Conservation (phyloP, 768 basidiomycete genomes). For the Leucocoprinus leucothites region DNA sequence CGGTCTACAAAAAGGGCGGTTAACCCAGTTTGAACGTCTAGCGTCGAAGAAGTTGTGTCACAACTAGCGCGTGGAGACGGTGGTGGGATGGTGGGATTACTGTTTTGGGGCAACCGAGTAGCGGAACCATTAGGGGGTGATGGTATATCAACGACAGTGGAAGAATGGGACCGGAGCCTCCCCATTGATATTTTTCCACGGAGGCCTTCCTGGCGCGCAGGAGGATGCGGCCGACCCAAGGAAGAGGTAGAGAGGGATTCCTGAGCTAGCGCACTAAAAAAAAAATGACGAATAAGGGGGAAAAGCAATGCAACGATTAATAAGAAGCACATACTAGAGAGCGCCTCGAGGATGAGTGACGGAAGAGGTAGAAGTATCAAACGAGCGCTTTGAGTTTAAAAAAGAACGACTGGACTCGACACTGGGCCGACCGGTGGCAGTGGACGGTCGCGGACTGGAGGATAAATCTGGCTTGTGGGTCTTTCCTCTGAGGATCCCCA, state of each 20-base stretch:
- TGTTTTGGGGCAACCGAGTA: conserved; percentile 23
- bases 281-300: conserved; percentile 5
- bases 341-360: conserved; percentile 49
- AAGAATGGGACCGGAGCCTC: conserved; percentile 32
- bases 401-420: conserved; percentile 58
- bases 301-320: conserved; percentile 11
- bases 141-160: conserved; percentile 23
- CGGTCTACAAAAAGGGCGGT: conserved; percentile 13
- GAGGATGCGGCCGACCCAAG: conserved; percentile 32
- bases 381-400: conserved; percentile 49
- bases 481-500: conserved; percentile 20
- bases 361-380: conserved; percentile 45
- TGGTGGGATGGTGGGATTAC: conserved; percentile 21
- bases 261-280: conserved; percentile 52
- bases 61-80: conserved; percentile 14
- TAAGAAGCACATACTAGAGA: conserved; percentile 49
- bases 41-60: conserved; percentile 9
- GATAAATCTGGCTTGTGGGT: conserved; percentile 41
- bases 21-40: conserved; percentile 8
- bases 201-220: conserved; percentile 28
- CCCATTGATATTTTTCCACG: conserved; percentile 44
- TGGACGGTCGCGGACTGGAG: conserved; percentile 40
- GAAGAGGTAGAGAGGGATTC: conserved; percentile 59
- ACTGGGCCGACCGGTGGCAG: conserved; percentile 51
- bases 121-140: conserved; percentile 29